Base-by-base conservation (phyloP, 768 basidiomycete genomes). In the Lyophyllum semitale region DNA sequence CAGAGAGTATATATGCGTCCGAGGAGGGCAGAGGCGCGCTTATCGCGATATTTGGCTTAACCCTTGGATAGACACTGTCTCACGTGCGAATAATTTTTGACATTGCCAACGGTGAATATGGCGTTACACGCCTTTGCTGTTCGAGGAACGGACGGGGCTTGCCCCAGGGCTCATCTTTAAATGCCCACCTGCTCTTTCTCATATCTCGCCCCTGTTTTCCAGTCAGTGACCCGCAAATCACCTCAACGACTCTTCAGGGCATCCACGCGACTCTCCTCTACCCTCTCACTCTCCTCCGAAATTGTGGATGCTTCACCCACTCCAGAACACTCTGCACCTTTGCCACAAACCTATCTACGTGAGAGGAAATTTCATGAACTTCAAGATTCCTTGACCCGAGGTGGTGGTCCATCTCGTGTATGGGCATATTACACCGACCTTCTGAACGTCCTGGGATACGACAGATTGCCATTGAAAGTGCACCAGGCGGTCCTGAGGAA, bases 401-500 rank as follows among this genome's bases (percentile, higher is more conserved):
- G 67, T 32, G 67, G 67, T 9, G 75, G 75, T 60, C 78, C 82
- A 3, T 74, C 80, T 13, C 73, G 75, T n/a, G 76, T 89, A 20
- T 92, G 89, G 90, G 68, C 74, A 26, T 71, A 74, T 62, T 93
- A 93, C 69, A 71, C 76, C 50, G 83, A 82, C 55, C 72, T 88
- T 47, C 68, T 87, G 49, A 74, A 75, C 57, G 66, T 73, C 52
- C 63, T 80, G 38, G 84, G 78, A 30, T 70, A 74, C 59, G 71
- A 79, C 27, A 66, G 66, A 13, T 71, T 91, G 37, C 87, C 90
- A 12, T 68, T 88, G 23, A 77, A 86, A 58, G 58, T 87, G 18
- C 90, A 92, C 71, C 87, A 85, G 62, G 71, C 76, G 37, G 88
- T 89, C 53, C 80, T 93, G 20, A 82, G 88, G 37, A 81, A 76